A percentile compares a stretch with the other conserved stretches of the same genome.
Evolutionary conservation across 164 flowering plant genomes (phyloP).

Genomic region (Pachysandra terminalis): DNA sequence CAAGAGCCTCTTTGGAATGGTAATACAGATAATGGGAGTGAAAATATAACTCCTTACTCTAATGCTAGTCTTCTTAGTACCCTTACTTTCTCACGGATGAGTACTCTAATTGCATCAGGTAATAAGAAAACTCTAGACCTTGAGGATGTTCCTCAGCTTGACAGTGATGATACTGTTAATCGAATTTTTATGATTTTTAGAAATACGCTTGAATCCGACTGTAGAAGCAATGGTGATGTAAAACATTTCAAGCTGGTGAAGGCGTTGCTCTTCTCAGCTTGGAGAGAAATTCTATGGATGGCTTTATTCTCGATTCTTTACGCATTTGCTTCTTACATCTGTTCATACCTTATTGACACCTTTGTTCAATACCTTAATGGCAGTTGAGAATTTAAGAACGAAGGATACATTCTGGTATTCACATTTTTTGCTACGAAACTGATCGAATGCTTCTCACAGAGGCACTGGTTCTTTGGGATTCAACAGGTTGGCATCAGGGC

Average conservation of each 20-base stretch:
- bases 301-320: conserved; percentile 15
- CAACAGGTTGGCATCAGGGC: conserved; percentile 26
- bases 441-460: too few relatives aligned
- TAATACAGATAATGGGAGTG: conserved; percentile 23
- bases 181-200: conserved; percentile 37
- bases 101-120: conserved; percentile 49
- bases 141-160: conserved; percentile 74
- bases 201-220: conserved; percentile 36
- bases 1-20: conserved; percentile 63
- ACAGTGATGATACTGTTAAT: conserved; percentile 46
- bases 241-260: conserved; percentile 17
- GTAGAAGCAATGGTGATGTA: conserved; percentile 10
- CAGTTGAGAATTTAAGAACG: conserved; percentile 11
- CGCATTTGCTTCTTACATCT: conserved; percentile 29
- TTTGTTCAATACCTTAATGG: too few relatives aligned
- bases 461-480: conserved; percentile 28
- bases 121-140: conserved; percentile 54
- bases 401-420: conserved; percentile 26
- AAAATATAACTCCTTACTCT: conserved; percentile 43
- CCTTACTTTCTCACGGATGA: conserved; percentile 63
- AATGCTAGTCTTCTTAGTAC: conserved; percentile 44
- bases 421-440: conserved; percentile 22
- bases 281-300: conserved; percentile 21
- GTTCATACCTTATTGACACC: conserved; percentile 28
- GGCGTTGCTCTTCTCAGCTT: conserved; percentile 15